Percentiles rank a stretch among this genome's conserved stretches.
Evolutionary conservation across 768 basidiomycete species (phyloP).

Genomic region (Nevesoporus exiguus): DNA sequence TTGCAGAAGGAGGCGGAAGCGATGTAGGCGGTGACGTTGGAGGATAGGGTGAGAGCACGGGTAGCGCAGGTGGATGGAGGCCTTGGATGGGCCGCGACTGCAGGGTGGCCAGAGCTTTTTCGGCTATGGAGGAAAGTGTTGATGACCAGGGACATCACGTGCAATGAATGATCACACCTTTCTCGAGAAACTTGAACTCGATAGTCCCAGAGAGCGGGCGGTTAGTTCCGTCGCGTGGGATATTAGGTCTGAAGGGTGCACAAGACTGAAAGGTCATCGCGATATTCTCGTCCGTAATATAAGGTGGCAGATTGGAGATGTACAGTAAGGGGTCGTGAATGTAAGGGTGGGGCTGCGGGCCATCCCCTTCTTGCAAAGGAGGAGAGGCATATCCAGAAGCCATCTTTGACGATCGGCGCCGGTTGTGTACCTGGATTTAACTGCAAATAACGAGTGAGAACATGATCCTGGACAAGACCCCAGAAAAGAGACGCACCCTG

Average conservation of each 20-base stretch:
- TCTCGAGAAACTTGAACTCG: conserved; percentile 79
- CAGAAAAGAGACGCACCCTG: conserved; percentile 18
- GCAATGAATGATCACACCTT: conserved; percentile 49
- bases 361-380: conserved; percentile 30
- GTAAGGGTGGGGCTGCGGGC: conserved; percentile 64
- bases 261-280: conserved; percentile 71
- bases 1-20: conserved; percentile 71
- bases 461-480: neutral
- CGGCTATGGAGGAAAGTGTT: conserved; percentile 46
- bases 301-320: conserved; percentile 73
- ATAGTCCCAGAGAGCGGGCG: conserved; percentile 66
- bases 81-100: conserved; percentile 71
- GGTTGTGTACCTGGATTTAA: conserved; percentile 19
- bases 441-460: neutral
- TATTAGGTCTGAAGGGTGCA: conserved; percentile 79
- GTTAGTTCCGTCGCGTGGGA: conserved; percentile 55
- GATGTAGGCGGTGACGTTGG: conserved; percentile 73
- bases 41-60: conserved; percentile 81
- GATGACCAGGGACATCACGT: conserved; percentile 7
- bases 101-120: conserved; percentile 83
- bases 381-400: conserved; percentile 36
- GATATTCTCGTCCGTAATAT: conserved; percentile 72
- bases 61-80: conserved; percentile 51
- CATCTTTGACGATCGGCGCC: conserved; percentile 33
- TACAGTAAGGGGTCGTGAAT: conserved; percentile 80